phyloP scores from a whole-genome alignment of 2,329 filamentous ascomycete species.

The Botrytis elliptica region DNA sequence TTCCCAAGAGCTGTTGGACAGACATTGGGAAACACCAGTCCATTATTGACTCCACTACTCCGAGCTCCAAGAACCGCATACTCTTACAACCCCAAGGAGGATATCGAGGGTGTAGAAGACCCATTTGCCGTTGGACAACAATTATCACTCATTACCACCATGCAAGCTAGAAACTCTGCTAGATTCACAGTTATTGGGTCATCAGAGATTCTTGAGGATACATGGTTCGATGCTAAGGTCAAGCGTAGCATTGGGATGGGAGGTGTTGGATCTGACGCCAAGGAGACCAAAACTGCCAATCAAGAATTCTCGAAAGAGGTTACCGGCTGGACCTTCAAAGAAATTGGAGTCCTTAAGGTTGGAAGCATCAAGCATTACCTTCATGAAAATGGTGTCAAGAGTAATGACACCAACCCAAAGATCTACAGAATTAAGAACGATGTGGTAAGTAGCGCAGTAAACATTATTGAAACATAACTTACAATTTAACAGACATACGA shows the following conservation, averaged over 20 bases:
- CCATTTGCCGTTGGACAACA: conserved; percentile 82
- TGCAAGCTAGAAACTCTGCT: conserved; percentile 92
- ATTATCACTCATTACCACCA: conserved; percentile 76
- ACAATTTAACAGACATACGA: conserved; percentile 27
- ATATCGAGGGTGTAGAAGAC: conserved; percentile 70
- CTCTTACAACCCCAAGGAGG: conserved; percentile 90
- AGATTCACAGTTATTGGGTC: conserved; percentile 83
- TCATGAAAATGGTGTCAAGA: conserved; percentile 52
- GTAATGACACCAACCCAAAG: conserved; percentile 66
- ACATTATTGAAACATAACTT: neutral
- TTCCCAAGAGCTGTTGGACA: conserved; percentile 81
- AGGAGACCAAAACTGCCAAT: conserved; percentile 66
- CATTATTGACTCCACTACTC: conserved; percentile 77
- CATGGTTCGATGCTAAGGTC: conserved; percentile 83
- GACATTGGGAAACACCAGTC: conserved; percentile 70
- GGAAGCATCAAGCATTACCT: conserved; percentile 78
- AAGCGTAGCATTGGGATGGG: conserved; percentile 46
- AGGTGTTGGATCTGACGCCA: conserved; percentile 49
- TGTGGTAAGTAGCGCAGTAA: conserved; percentile 65
- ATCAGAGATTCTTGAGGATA: conserved; percentile 81
- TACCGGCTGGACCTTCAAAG: conserved; percentile 95
- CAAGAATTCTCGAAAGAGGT: conserved; percentile 80
- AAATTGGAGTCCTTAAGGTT: conserved; percentile 84
- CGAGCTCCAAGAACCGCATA: conserved; percentile 84
- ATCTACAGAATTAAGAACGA: conserved; percentile 97